Conservation (phyloP, 495 filamentous ascomycete genomes). For the Talaromyces liani region DNA sequence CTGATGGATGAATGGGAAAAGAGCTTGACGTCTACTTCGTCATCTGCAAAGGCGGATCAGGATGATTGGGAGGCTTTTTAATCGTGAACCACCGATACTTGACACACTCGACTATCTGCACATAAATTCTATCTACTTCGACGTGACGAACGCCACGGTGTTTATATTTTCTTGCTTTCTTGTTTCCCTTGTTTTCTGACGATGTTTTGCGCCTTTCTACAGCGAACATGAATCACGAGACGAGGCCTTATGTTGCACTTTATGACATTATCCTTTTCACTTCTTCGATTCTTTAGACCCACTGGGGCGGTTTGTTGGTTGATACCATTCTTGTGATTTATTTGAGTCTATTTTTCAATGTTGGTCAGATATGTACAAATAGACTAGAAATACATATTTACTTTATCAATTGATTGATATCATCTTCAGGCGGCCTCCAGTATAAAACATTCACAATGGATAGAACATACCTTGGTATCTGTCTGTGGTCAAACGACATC, state of each 20-base stretch:
- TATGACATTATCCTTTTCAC: slow-evolving; percentile 26
- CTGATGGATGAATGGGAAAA: slow-evolving; percentile 77
- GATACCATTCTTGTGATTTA: not conserved
- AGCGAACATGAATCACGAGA: slow-evolving; percentile 13
- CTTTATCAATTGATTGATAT: not conserved
- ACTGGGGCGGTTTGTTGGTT: not conserved
- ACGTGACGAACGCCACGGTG: not conserved
- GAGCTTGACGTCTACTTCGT: slow-evolving; percentile 29
- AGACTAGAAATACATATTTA: slow-evolving; percentile 1
- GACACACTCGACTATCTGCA: slow-evolving; percentile 5
- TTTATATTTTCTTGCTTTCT: not conserved
- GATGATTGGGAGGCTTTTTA: slow-evolving; percentile 23
- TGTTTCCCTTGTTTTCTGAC: not conserved
- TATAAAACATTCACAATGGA: not conserved
- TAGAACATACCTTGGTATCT: not conserved
- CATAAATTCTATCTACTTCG: not conserved
- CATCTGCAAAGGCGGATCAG: slow-evolving; percentile 19
- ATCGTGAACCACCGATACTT: not conserved
- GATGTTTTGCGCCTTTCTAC: not conserved
- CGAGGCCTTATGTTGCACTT: slow-evolving; percentile 12
- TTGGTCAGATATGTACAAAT: not conserved
- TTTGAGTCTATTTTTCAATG: not conserved
- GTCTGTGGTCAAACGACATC: not conserved
- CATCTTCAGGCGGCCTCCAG: not conserved
- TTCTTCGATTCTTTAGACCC: slow-evolving; percentile 14